phyloP scores from a whole-genome alignment of 257 asterid genomes.

The Prunella vulgaris region DNA sequence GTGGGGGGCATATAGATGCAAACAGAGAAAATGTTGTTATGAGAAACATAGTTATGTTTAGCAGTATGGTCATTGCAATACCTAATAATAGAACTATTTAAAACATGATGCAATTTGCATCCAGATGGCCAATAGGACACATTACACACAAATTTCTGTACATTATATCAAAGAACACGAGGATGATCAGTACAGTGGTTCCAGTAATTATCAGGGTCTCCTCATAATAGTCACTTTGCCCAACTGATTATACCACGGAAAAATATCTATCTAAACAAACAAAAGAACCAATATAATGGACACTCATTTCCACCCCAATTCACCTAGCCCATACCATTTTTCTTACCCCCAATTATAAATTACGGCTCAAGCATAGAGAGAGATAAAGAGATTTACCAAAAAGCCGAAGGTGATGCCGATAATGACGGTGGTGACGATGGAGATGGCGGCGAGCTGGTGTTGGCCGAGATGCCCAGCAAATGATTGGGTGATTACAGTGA shows the following conservation, averaged over 20 bases:
- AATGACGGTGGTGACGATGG: slow-evolving; percentile 54
- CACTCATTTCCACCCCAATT: not conserved
- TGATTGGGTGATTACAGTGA: slow-evolving; percentile 45
- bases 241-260: not conserved
- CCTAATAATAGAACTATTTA: not conserved
- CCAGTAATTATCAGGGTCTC: not conserved
- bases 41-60: not conserved
- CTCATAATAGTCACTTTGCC: not conserved
- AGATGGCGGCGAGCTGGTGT: slow-evolving; percentile 48
- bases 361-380: not conserved
- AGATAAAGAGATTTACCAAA: slow-evolving; percentile 31
- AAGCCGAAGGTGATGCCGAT: slow-evolving; percentile 54
- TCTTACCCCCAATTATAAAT: not conserved
- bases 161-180: not conserved
- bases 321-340: not conserved
- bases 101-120: not conserved
- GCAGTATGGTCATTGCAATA: not conserved
- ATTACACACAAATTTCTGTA: not conserved
- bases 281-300: not conserved
- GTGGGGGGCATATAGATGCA: too few relatives aligned
- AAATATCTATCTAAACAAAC: not conserved
- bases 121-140: not conserved
- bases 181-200: not conserved
- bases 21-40: not conserved
- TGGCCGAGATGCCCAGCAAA: slow-evolving; percentile 50